Evolutionary conservation across 306 rosid genomes (phyloP), one percentile per base, ranked within the genome.

Genomic region (Quercus suber): DNA sequence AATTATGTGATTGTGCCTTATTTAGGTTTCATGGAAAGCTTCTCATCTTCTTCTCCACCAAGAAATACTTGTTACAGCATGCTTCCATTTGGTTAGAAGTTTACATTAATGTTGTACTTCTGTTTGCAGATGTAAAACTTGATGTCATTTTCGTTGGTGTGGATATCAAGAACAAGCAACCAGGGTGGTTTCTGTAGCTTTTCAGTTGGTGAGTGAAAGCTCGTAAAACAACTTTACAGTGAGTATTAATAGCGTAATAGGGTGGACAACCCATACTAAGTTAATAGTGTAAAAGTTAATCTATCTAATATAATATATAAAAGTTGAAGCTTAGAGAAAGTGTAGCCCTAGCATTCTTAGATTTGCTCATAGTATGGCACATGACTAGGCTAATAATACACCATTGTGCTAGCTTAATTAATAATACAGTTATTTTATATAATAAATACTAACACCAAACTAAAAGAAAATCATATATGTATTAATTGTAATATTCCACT

Each of bases 141-240:
- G 87, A 92, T 89, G 89, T 84, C 80, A 69, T 78, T 84, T 82
- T 78, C 81, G 52, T 76, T 87, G 83, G 73, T 63, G 71, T 71
- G 85, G 84, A 71, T 73, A 78, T 83, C 79, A 52, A 74, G 79
- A 80, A 82, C 73, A 83, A 84, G 81, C 76, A 74, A 56, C 59
- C 63, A 80, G 78, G 51, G 69, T 13, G 60, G 43, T 35, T 71
- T 75, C 64, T 73, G 85, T 71, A 71, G 68, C 77, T 60, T 57
- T 75, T 86, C 77, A 86, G 19, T 87, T 78, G 89, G 91, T 87
- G 78, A 84, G 86, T 76, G n/a, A n/a, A n/a, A n/a, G n/a, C n/a
- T n/a, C n/a, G n/a, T n/a, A n/a, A n/a, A n/a, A n/a, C n/a, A n/a
- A n/a, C n/a, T n/a, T n/a, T n/a, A n/a, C n/a, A n/a, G 91, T 87